Evolutionary conservation across 495 filamentous ascomycete species (phyloP), one percentile per base, ranked within the genome.

Genomic region (Elaphomyces granulatus): DNA sequence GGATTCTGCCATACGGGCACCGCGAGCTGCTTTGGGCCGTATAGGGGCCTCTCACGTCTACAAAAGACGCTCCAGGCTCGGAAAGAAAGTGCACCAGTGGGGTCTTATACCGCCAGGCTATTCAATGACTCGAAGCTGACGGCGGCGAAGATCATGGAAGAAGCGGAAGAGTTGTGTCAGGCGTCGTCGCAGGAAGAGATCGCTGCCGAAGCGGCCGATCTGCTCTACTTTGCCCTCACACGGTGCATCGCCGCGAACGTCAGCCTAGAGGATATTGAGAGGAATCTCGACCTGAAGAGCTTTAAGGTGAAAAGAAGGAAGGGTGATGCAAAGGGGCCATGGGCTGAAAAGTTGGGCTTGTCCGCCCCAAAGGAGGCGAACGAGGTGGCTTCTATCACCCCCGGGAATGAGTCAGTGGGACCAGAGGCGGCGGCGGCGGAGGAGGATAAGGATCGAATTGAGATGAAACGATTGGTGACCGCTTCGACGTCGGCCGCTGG

Each of bases 1-100:
- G n/a, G n/a, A n/a, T 98, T 98, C 74, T 98, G 90, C 53, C 90
- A 98, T 59, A 70, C 96, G 20, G 81, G 82, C 21, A 93, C 84
- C 30, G 74, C 84, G 20, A 83, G 84, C 35, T 98, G 90, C 64
- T 96, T 95, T 50, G 90, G 90, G 15, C 66, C 79, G 15, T 80
- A 88, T 50, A 71, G 62, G 28, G 90, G 90, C 18, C 69, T 96
- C 20, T 71, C 81, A 9, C 80, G 77, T 47, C 72, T 98, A 15
- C 83, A 94, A 46, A 76, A 86, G 58, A 96, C 87, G 1, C 68
- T 98, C 2, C 56, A 80, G 20, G 72, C 72, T 6, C 76, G 90
- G 44, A 94, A 92, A 54, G 59, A 62, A 3, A 80, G 79, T 8
- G 86, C 90, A 0, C 88, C 87, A 2, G 71, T 69, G 42, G 88